Evolutionary conservation across 2,329 filamentous ascomycete species (phyloP).

Genomic region (Sclerotinia subarctica): DNA sequence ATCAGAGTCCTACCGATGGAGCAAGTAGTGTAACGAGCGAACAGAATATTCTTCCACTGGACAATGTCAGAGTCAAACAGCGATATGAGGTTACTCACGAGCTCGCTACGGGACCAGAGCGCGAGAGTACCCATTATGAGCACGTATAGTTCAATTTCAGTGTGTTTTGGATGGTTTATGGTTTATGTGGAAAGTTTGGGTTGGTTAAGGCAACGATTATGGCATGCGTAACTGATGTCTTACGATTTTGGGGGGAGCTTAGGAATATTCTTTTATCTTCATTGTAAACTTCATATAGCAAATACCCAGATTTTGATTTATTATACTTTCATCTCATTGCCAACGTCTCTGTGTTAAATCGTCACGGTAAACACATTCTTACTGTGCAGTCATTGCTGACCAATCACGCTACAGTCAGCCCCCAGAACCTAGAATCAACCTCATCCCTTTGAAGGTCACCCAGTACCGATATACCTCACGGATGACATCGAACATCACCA

Average conservation of each 20-base stretch:
- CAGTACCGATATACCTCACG: too few species aligned
- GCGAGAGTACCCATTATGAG: background rate
- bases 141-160: background rate
- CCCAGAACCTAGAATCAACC: background rate
- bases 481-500: too few species aligned
- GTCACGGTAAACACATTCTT: background rate
- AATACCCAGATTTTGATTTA: background rate
- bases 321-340: background rate
- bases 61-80: background rate
- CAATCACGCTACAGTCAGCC: background rate
- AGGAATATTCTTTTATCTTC: background rate
- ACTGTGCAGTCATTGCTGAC: background rate
- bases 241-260: background rate
- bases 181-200: background rate
- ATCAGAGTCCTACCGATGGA: background rate
- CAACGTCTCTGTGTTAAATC: background rate
- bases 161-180: background rate
- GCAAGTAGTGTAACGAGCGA: constrained; percentile 4
- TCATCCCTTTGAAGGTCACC: too few species aligned
- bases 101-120: background rate
- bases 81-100: constrained; percentile 4
- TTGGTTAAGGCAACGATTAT: background rate
- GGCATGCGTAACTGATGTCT: background rate
- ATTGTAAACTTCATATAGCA: background rate
- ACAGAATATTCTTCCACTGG: constrained; percentile 1